Conservation (phyloP, 1,139 yeast genomes). For the Wickerhamiella infanticola region DNA sequence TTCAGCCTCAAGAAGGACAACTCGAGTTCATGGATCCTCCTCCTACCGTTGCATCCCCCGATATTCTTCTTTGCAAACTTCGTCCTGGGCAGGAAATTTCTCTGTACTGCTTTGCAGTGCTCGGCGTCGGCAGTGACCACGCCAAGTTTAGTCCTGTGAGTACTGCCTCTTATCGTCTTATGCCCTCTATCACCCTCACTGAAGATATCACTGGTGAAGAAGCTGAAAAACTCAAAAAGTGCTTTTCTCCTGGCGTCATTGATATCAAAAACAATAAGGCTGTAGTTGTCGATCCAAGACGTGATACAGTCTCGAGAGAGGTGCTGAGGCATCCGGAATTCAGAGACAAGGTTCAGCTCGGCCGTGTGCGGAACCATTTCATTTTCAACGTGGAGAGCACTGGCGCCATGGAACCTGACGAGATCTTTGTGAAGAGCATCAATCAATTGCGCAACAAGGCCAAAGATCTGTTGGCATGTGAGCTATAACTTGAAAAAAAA, state of each 20-base stretch:
- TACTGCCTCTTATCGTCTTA: conserved; percentile 88
- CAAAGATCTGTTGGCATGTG: conserved; percentile 36
- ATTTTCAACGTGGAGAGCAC: conserved; percentile 88
- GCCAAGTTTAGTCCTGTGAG: conserved; percentile 96
- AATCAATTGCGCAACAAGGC: conserved; percentile 78
- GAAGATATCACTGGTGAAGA: conserved; percentile 62
- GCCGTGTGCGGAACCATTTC: conserved; percentile 83
- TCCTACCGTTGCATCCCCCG: conserved; percentile 39
- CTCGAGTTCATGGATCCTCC: conserved; percentile 21
- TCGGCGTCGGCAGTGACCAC: conserved; percentile 89
- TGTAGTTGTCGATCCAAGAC: conserved; percentile 70
- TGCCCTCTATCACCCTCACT: conserved; percentile 76
- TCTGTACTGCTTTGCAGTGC: conserved; percentile 73
- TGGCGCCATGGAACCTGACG: conserved; percentile 95
- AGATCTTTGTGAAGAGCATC: conserved; percentile 80
- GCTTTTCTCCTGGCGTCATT: conserved; percentile 89
- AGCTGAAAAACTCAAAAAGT: conserved; percentile 66
- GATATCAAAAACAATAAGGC: conserved; percentile 63
- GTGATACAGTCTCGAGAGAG: conserved; percentile 92
- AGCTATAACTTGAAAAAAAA: conserved; percentile 8
- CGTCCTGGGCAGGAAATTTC: conserved; percentile 96
- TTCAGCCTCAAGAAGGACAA: conserved; percentile 87
- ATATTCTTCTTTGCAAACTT: conserved; percentile 75
- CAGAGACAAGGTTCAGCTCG: conserved; percentile 73
- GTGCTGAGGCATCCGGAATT: conserved; percentile 88